These are phyloP conservation scores for Coelastrella sp. DNA, from an alignment of 139 green algal species.

Conservation along the genomic window DNA sequence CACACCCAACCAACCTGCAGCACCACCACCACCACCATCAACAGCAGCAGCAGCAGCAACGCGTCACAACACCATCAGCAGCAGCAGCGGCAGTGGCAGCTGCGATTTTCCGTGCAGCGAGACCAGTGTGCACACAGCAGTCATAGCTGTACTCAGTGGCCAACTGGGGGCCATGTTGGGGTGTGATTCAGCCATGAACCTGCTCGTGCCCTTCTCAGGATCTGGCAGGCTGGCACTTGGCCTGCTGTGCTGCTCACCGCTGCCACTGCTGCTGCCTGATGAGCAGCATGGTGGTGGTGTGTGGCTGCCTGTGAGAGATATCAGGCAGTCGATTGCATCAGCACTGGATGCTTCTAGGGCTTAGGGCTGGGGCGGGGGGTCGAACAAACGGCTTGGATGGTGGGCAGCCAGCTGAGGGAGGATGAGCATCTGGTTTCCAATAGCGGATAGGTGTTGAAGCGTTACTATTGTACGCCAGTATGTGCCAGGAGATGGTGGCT, in stretches of 20 bases:
- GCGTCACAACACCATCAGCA: background rate
- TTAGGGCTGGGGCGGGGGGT: background rate
- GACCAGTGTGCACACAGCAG: background rate
- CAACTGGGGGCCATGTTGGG: slow-evolving; percentile 26
- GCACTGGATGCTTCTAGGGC: background rate
- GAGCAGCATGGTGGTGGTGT: slow-evolving; percentile 1
- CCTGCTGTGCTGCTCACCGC: slow-evolving; percentile 30
- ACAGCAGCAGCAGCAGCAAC: background rate
- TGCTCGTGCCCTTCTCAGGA: slow-evolving; percentile 17
- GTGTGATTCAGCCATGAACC: background rate
- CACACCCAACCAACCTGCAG: background rate
- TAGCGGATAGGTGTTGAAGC: too few species aligned
- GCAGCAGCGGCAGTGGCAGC: background rate
- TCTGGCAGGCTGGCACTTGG: background rate
- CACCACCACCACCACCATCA: background rate
- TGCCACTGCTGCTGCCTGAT: slow-evolving; percentile 34
- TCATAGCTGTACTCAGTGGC: slow-evolving; percentile 2
- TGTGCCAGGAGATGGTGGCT: too few species aligned
- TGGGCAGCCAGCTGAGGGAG: too few species aligned
- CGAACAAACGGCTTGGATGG: too few species aligned
- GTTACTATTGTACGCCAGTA: too few species aligned
- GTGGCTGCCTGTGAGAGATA: background rate
- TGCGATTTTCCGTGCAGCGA: background rate
- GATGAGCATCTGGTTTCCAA: too few species aligned
- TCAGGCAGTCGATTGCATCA: background rate